A percentile compares a stretch with the other conserved stretches of the same genome.
phyloP scores from a whole-genome alignment of 371 early-diverging fungal species.

The Mucor plumbeus region DNA sequence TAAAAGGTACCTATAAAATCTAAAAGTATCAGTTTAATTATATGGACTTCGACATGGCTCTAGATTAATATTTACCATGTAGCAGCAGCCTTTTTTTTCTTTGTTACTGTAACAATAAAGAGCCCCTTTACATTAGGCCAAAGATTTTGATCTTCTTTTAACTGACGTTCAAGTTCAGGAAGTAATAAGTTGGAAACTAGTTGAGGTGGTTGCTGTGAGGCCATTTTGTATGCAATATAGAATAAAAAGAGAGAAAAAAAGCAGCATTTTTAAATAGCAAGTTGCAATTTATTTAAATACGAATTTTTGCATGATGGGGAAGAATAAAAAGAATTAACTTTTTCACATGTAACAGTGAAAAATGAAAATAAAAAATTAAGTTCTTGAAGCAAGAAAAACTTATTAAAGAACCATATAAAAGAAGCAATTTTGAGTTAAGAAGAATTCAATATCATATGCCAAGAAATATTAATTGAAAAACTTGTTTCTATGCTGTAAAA shows the following conservation, averaged over 20 bases:
- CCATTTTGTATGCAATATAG: not conserved
- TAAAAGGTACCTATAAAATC: constrained; percentile 34
- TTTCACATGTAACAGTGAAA: constrained; percentile 1
- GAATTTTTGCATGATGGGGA: constrained; percentile 3
- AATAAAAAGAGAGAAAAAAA: constrained; percentile 12
- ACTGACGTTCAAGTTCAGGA: constrained; percentile 49
- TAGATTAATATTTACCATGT: constrained; percentile 31
- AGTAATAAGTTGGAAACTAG: constrained; percentile 38
- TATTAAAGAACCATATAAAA: not conserved
- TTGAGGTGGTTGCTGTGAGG: constrained; percentile 3
- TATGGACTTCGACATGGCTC: not conserved
- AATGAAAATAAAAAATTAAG: constrained; percentile 1
- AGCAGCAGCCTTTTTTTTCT: constrained; percentile 38
- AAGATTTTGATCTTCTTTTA: constrained; percentile 36
- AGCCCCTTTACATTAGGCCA: constrained; percentile 52
- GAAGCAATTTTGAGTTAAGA: not conserved
- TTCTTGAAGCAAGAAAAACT: not conserved
- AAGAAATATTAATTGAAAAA: not conserved
- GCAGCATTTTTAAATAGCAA: not conserved
- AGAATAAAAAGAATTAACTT: not conserved
- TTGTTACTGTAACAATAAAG: constrained; percentile 42
- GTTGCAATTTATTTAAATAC: not conserved
- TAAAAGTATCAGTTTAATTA: not conserved
- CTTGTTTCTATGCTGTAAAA: not conserved
- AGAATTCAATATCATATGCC: not conserved